These are phyloP conservation scores for Melanomma pulvis-pyrius DNA, from an alignment of 495 filamentous ascomycete genomes.

Conservation along the genomic window DNA sequence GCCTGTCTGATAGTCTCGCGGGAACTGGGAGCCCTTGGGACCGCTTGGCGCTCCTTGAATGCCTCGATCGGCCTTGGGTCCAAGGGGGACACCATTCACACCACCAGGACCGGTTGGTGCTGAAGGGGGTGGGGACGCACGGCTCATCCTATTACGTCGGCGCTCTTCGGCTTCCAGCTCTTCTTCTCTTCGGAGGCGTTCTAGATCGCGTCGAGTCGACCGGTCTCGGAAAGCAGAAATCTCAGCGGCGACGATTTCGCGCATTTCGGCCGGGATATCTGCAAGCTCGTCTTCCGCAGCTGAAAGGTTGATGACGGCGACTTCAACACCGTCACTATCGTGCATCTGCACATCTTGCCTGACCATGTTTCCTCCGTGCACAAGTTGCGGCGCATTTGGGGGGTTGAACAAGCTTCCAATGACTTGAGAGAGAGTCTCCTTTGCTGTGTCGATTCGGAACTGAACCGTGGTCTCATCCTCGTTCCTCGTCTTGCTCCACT, in stretches of 20 bases:
- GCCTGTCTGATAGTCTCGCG: slow-evolving; percentile 77
- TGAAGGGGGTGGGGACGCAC: slow-evolving; percentile 68
- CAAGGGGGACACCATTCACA: slow-evolving; percentile 82
- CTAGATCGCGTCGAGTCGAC: slow-evolving; percentile 83
- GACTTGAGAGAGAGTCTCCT: slow-evolving; percentile 63
- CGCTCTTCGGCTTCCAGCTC: slow-evolving; percentile 89
- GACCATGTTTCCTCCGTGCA: slow-evolving; percentile 67
- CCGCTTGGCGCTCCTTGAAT: slow-evolving; percentile 80
- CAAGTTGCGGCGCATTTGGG: slow-evolving; percentile 50
- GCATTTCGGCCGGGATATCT: slow-evolving; percentile 94
- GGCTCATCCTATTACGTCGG: slow-evolving; percentile 66
- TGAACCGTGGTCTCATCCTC: slow-evolving; percentile 68
- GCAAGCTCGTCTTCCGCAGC: slow-evolving; percentile 85
- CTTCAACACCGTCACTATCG: slow-evolving; percentile 63
- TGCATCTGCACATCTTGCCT: slow-evolving; percentile 69
- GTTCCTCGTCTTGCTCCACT: slow-evolving; percentile 66
- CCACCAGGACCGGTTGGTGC: slow-evolving; percentile 70
- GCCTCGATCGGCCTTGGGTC: slow-evolving; percentile 67
- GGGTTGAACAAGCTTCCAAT: slow-evolving; percentile 76
- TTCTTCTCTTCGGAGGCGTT: slow-evolving; percentile 83
- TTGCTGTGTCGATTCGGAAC: slow-evolving; percentile 69
- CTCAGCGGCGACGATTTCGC: slow-evolving; percentile 93
- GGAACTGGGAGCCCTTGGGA: slow-evolving; percentile 72
- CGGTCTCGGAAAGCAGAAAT: slow-evolving; percentile 92
- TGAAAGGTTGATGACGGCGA: slow-evolving; percentile 81